phyloP scores from a whole-genome alignment of 768 basidiomycete genomes.

The Cyclocybe aegerita region DNA sequence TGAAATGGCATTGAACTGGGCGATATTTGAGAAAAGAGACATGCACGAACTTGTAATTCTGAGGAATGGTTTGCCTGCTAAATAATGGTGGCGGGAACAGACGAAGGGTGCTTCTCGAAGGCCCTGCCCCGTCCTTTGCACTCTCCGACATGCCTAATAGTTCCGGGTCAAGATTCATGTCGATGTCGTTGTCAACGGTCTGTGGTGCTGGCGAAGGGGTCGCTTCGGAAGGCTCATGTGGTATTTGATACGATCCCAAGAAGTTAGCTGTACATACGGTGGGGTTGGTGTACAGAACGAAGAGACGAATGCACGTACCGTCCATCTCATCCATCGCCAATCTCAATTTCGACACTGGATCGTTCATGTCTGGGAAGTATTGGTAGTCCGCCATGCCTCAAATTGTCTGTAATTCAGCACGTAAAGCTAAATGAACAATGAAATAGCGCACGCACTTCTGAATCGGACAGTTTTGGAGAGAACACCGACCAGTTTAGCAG shows the following conservation, averaged over 20 bases:
- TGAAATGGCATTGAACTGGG: constrained; percentile 22
- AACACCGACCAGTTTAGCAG: constrained; percentile 68
- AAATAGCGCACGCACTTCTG: constrained; percentile 60
- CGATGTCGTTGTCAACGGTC: constrained; percentile 12
- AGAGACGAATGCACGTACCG: constrained; percentile 45
- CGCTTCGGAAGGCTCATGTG: constrained; percentile 69
- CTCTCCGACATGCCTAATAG: constrained; percentile 21
- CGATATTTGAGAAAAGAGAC: not conserved
- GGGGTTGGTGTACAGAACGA: not conserved
- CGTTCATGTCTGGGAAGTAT: constrained; percentile 72
- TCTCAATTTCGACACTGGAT: constrained; percentile 70
- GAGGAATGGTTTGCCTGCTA: constrained; percentile 76
- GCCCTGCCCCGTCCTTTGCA: constrained; percentile 6
- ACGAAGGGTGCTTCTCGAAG: constrained; percentile 55
- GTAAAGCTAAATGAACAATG: not conserved
- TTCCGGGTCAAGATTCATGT: constrained; percentile 53
- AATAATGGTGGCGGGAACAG: constrained; percentile 90
- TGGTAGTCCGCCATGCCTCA: constrained; percentile 94
- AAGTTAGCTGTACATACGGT: constrained; percentile 57
- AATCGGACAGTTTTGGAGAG: constrained; percentile 86
- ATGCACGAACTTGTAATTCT: constrained; percentile 69
- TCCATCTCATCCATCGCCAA: constrained; percentile 78
- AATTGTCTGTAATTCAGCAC: not conserved
- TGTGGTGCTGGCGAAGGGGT: constrained; percentile 26
- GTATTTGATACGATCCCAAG: constrained; percentile 68